A percentile compares a stretch with the other conserved stretches of the same genome.
Evolutionary conservation across 1,284 basidiomycete genomes (phyloP).

Genomic region (Rugosomyces carneus): DNA sequence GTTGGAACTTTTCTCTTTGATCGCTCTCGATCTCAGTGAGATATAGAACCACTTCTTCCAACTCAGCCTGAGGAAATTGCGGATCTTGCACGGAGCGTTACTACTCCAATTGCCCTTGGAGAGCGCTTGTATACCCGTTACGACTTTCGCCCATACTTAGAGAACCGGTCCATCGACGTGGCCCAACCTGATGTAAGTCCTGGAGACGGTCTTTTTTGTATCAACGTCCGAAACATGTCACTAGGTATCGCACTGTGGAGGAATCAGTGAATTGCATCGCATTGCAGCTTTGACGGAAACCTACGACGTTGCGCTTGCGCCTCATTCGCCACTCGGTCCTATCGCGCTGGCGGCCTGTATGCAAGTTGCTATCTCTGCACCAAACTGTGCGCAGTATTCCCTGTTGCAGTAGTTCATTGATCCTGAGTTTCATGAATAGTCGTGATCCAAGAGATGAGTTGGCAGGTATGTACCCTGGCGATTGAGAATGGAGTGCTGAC

Average conservation of each 20-base stretch:
- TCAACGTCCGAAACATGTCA: not conserved
- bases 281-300: constrained; percentile 68
- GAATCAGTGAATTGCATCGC: constrained; percentile 68
- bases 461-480: constrained; percentile 39
- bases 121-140: constrained; percentile 66
- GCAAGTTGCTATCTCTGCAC: constrained; percentile 47
- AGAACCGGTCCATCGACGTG: constrained; percentile 65
- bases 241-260: constrained; percentile 59
- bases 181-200: constrained; percentile 63
- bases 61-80: constrained; percentile 65
- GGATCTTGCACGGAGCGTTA: constrained; percentile 53
- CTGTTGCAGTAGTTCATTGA: not conserved
- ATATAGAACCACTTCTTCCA: constrained; percentile 57
- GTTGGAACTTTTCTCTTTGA: constrained; percentile 19
- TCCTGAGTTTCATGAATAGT: constrained; percentile 26
- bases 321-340: constrained; percentile 62
- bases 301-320: constrained; percentile 59
- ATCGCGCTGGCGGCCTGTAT: constrained; percentile 70
- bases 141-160: constrained; percentile 69
- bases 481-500: too few species aligned
- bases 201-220: constrained; percentile 4
- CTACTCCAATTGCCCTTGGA: constrained; percentile 67
- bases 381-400: constrained; percentile 42
- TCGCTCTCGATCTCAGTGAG: not conserved
- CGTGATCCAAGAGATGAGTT: constrained; percentile 64